Percentiles rank a stretch among this genome's conserved stretches.
Conservation (phyloP, 2,329 filamentous ascomycete genomes). For the Verticillium zaregamsianum region DNA sequence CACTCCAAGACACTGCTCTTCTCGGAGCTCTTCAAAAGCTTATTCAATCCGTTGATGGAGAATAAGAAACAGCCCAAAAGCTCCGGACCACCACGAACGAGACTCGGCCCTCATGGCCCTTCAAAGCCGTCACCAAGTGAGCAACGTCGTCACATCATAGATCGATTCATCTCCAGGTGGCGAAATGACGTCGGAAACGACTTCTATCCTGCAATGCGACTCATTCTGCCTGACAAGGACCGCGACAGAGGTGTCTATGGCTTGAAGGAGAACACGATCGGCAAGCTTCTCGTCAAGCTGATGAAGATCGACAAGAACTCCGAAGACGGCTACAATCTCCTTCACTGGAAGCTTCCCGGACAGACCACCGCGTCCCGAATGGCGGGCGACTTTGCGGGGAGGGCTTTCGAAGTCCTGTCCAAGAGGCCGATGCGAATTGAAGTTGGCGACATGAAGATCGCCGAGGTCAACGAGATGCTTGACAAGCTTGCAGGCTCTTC, state of each 20-base stretch:
- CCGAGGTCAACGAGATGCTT: constrained; percentile 81
- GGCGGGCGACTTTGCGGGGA: constrained; percentile 87
- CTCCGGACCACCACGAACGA: constrained; percentile 47
- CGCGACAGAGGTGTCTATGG: constrained; percentile 90
- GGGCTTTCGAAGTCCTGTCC: constrained; percentile 81
- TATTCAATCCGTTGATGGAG: constrained; percentile 79
- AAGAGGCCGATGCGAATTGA: constrained; percentile 74
- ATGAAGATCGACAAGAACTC: constrained; percentile 90
- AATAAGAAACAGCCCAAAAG: constrained; percentile 66
- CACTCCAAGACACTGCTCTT: constrained; percentile 76
- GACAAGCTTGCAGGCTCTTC: constrained; percentile 72
- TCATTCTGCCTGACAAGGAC: constrained; percentile 92
- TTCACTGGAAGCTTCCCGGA: constrained; percentile 91
- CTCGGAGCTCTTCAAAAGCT: constrained; percentile 66
- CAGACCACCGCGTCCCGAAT: constrained; percentile 57
- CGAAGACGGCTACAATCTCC: constrained; percentile 77
- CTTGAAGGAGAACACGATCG: constrained; percentile 87
- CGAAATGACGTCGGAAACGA: constrained; percentile 83
- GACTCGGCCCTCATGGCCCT: constrained; percentile 55
- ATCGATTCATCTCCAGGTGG: constrained; percentile 84
- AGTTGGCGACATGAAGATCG: constrained; percentile 77
- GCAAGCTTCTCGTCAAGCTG: constrained; percentile 83
- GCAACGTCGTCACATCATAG: constrained; percentile 73
- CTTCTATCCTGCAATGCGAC: constrained; percentile 85
- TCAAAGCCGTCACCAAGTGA: constrained; percentile 68